Conservation (phyloP, 805 yeast genomes). For the Suhomyces faveliae region DNA sequence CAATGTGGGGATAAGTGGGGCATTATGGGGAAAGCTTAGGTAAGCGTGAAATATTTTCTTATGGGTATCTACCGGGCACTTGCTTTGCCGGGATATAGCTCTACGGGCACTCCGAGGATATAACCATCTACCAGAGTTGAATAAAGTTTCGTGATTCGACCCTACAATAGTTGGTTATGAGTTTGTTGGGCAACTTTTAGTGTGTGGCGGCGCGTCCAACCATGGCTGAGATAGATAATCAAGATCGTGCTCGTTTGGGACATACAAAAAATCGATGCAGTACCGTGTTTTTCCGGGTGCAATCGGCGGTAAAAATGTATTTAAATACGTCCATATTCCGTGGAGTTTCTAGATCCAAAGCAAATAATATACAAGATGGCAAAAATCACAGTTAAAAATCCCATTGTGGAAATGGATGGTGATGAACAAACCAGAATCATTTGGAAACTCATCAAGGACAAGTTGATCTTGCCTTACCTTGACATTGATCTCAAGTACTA, state of each 20-base stretch:
- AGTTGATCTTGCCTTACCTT: constrained; percentile 80
- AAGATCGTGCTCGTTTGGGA: background rate
- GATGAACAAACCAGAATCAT: constrained; percentile 97
- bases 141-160: too few relatives aligned
- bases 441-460: constrained; percentile 87
- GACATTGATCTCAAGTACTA: constrained; percentile 88
- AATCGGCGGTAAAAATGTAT: background rate
- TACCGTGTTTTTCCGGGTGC: background rate
- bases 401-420: constrained; percentile 96
- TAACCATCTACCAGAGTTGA: too few relatives aligned
- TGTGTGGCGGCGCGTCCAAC: background rate
- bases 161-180: too few relatives aligned
- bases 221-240: background rate
- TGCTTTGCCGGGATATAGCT: too few relatives aligned
- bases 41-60: too few relatives aligned
- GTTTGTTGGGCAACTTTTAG: too few relatives aligned
- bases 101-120: too few relatives aligned
- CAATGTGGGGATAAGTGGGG: too few relatives aligned
- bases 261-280: background rate
- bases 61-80: too few relatives aligned
- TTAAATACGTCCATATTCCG: background rate
- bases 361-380: constrained; percentile 7
- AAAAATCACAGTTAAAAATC: constrained; percentile 79
- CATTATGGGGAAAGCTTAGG: too few relatives aligned
- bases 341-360: too few relatives aligned